These are phyloP conservation scores for Boletus sp. DNA, from an alignment of 768 basidiomycete genomes.

Conservation along the genomic window DNA sequence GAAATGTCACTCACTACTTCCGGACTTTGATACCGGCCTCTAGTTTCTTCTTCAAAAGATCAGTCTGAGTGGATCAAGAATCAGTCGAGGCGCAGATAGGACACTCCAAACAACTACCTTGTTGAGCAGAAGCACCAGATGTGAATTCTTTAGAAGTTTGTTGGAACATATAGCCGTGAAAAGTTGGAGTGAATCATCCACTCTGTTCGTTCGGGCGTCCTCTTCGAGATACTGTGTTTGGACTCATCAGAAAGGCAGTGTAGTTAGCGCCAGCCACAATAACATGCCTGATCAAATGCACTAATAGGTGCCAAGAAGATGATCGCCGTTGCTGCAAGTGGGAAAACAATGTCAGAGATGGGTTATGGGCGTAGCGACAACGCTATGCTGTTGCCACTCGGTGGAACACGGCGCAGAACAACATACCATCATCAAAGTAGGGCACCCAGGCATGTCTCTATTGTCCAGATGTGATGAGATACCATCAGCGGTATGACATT, in stretches of 20 bases:
- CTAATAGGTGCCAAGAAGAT: slow-evolving; percentile 87
- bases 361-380: slow-evolving; percentile 10
- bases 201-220: slow-evolving; percentile 73
- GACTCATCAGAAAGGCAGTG: slow-evolving; percentile 12
- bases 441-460: slow-evolving; percentile 82
- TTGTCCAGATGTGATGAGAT: slow-evolving; percentile 15
- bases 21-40: slow-evolving; percentile 64
- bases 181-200: slow-evolving; percentile 79
- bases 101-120: slow-evolving; percentile 47
- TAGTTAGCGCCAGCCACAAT: not conserved
- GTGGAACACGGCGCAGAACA: slow-evolving; percentile 4
- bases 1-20: slow-evolving; percentile 61
- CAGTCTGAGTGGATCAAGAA: slow-evolving; percentile 44
- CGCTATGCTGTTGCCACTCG: slow-evolving; percentile 19
- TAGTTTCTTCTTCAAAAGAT: slow-evolving; percentile 72
- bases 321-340: slow-evolving; percentile 65
- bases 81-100: slow-evolving; percentile 4
- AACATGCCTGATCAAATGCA: slow-evolving; percentile 77
- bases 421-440: slow-evolving; percentile 80
- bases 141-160: slow-evolving; percentile 66
- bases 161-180: slow-evolving; percentile 77
- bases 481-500: slow-evolving; percentile 12
- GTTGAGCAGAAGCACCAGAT: slow-evolving; percentile 75
- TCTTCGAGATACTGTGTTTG: slow-evolving; percentile 70
- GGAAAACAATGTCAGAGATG: slow-evolving; percentile 6